Conservation (phyloP, 1,139 yeast genomes). For the Pichia sp. region DNA sequence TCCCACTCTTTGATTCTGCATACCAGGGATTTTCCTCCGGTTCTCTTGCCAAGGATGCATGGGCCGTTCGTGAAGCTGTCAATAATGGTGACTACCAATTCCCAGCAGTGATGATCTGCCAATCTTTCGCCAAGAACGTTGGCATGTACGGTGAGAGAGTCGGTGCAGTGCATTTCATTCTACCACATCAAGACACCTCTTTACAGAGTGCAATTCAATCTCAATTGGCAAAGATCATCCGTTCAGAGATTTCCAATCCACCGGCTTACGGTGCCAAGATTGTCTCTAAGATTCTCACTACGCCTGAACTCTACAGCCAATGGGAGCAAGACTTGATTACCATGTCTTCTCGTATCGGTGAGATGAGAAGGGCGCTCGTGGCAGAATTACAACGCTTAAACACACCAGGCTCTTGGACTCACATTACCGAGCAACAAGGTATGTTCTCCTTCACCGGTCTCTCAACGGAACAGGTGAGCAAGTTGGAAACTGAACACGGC, state of each 20-base stretch:
- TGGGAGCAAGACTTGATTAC: conserved; percentile 84
- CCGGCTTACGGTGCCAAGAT: conserved; percentile 96
- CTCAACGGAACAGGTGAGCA: conserved; percentile 67
- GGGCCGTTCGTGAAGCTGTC: conserved; percentile 78
- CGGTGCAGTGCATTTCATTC: conserved; percentile 79
- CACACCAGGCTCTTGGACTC: conserved; percentile 92
- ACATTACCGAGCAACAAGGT: conserved; percentile 86
- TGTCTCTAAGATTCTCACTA: conserved; percentile 68
- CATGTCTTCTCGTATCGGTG: conserved; percentile 79
- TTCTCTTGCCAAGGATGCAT: conserved; percentile 74
- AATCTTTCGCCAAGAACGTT: conserved; percentile 95
- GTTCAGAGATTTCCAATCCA: conserved; percentile 88
- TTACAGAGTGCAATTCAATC: conserved; percentile 52
- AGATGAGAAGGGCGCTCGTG: conserved; percentile 68
- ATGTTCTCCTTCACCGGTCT: conserved; percentile 97
- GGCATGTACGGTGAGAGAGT: conserved; percentile 98
- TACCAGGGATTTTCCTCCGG: conserved; percentile 98
- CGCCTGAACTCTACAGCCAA: conserved; percentile 57
- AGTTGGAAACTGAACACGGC: conserved; percentile 71
- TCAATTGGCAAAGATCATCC: conserved; percentile 69
- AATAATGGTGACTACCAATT: conserved; percentile 31
- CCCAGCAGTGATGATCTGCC: conserved; percentile 66
- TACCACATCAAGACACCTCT: conserved; percentile 36
- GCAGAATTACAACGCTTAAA: conserved; percentile 52
- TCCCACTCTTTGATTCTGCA: conserved; percentile 90